Evolutionary conservation across 306 rosid species (phyloP), one percentile per base, ranked within the genome.

Genomic region (Vicia villosa): DNA sequence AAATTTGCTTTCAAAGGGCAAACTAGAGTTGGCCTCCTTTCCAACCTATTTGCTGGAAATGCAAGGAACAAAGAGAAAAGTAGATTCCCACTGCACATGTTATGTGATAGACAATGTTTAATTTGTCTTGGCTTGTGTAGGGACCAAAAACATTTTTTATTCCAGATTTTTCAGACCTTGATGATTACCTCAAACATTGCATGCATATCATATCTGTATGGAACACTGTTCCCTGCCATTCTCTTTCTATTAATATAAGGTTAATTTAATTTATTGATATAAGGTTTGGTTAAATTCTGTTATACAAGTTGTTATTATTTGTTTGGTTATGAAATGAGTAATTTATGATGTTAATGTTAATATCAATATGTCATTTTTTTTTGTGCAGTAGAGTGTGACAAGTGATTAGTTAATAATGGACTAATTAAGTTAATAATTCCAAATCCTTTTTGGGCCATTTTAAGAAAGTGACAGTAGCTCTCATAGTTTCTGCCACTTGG

Each of bases 21-120:
- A 76, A 84, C 82, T 77, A 73, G 89, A 76, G 77, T 76, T 80
- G 81, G 79, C 64, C 59, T 74, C 72, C 82, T 78, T 77, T 87
- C 84, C 87, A 89, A 78, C 84, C 82, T 78, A 86, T 75, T 86
- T 86, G 92, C 89, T 81, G 85, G 84, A 88, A 83, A 82, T 84
- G 83, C 77, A 84, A 86, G 91, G 84, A 81, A 87, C 89, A 83
- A 74, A 80, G 69, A 64, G 74, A 76, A 84, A 89, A 82, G 90
- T 77, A 91, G 95, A 86, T 86, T 86, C 92, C 90, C 83, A 46
- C 8, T 52, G 70, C 86, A 80, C 91, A 86, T 83, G 86, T 79
- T 76, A 45, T 73, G 79, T 74, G 72, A 79, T 38, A 68, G 69
- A 84, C 87, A 82, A 81, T 80, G 82, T 87, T 82, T 78, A 59